These are phyloP conservation scores for Salix dunnii DNA, from an alignment of 345 rosid genomes.

Conservation along the genomic window DNA sequence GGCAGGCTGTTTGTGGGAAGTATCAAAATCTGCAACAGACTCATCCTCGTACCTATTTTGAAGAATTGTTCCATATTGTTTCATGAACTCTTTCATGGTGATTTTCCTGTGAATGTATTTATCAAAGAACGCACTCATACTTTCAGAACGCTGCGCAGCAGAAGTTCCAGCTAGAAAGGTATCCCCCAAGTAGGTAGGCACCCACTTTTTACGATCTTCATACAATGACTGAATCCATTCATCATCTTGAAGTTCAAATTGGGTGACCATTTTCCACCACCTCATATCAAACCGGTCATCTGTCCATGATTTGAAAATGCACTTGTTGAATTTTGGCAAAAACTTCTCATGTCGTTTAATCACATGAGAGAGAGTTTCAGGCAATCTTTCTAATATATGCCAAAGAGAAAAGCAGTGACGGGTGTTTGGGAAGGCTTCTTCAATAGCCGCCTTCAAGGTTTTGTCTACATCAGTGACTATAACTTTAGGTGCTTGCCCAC, in stretches of 20 bases:
- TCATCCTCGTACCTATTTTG: constrained; percentile 26
- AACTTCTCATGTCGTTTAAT: constrained; percentile 22
- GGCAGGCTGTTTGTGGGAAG: constrained; percentile 26
- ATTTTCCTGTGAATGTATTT: constrained; percentile 26
- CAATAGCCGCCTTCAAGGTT: constrained; percentile 25
- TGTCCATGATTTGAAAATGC: constrained; percentile 27
- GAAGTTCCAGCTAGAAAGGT: constrained; percentile 24
- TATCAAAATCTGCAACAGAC: constrained; percentile 26
- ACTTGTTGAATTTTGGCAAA: constrained; percentile 21
- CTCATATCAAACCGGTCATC: constrained; percentile 27
- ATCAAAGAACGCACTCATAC: constrained; percentile 25
- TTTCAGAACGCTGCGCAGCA: constrained; percentile 26
- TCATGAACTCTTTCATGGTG: constrained; percentile 27
- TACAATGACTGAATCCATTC: constrained; percentile 21
- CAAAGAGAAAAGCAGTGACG: constrained; percentile 28
- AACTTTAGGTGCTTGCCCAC: constrained; percentile 26
- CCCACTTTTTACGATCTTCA: constrained; percentile 29
- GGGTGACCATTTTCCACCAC: constrained; percentile 29
- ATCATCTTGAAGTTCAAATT: constrained; percentile 23
- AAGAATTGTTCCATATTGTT: constrained; percentile 24
- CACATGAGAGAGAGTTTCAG: constrained; percentile 21
- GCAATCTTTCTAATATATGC: constrained; percentile 24
- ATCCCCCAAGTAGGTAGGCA: constrained; percentile 24
- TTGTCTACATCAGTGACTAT: constrained; percentile 21
- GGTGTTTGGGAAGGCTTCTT: constrained; percentile 20